These are phyloP conservation scores for Pezicula rhizophila DNA, from an alignment of 2,329 filamentous ascomycete species.

Conservation along the genomic window DNA sequence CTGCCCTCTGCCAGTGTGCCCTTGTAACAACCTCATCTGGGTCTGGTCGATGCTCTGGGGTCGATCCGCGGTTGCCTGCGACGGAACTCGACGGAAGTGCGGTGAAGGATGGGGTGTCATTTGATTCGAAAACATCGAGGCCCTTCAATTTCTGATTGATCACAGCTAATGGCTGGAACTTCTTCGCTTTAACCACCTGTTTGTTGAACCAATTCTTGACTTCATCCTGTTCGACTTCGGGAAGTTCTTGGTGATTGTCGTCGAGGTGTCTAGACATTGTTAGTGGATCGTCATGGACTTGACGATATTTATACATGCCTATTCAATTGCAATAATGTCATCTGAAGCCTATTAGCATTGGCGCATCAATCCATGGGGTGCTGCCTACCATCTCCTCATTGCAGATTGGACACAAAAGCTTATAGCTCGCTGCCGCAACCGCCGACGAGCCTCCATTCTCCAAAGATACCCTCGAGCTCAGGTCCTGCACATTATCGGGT, in stretches of 20 bases:
- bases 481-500: slow-evolving; percentile 68
- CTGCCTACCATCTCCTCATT: slow-evolving; percentile 84
- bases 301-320: slow-evolving; percentile 42
- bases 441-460: slow-evolving; percentile 48
- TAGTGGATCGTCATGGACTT: slow-evolving; percentile 1
- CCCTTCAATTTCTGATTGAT: slow-evolving; percentile 72
- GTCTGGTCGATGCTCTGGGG: slow-evolving; percentile 41
- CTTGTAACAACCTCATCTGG: slow-evolving; percentile 87
- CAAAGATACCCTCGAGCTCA: slow-evolving; percentile 74
- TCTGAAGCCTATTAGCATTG: slow-evolving; percentile 40
- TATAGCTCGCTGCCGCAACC: slow-evolving; percentile 49
- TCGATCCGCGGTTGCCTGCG: slow-evolving; percentile 28
- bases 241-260: slow-evolving; percentile 66
- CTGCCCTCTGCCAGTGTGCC: slow-evolving; percentile 80
- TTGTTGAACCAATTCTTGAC: slow-evolving; percentile 75
- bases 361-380: neutral
- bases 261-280: slow-evolving; percentile 56
- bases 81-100: slow-evolving; percentile 25
- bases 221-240: slow-evolving; percentile 67
- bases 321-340: slow-evolving; percentile 90
- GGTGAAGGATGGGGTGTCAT: slow-evolving; percentile 46
- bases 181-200: slow-evolving; percentile 70
- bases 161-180: slow-evolving; percentile 67
- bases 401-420: slow-evolving; percentile 93
- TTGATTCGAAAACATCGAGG: slow-evolving; percentile 70